Base-by-base conservation (phyloP, 2,329 filamentous ascomycete genomes). In the Metarhizium sp. region DNA sequence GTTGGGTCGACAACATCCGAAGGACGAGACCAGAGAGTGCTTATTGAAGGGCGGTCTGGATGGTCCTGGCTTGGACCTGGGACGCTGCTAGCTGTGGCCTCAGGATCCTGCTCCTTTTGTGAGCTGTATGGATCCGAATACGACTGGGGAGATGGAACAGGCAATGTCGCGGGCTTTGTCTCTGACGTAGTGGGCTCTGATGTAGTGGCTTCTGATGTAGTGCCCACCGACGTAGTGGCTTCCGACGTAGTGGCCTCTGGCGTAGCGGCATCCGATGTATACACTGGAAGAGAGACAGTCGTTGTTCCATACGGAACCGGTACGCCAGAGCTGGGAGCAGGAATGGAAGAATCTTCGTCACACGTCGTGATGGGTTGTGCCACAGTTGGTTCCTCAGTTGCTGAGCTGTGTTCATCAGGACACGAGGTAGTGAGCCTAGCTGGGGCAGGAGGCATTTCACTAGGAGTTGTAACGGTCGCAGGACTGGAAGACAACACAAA, bases 21-120 rank as follows among this genome's bases (percentile, higher is more conserved):
- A 29, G 66, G 57, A 52, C 57, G 57, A 43, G 63, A 56, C 57
- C 60, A 63, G n/a, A 63, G 53, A 8, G 60, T 60, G 6, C 56
- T 63, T 29, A 65, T 59, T n/a, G 63, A 61, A 49, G 56, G n/a
- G 3, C 53, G 47, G 13, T 59, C 53, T 7, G 59, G 55, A 18
- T 56, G 10, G 8, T 59, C 53, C 36, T 59, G 51, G 38, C 48
- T 51, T 7, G 32, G 54, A 4, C 53, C 53, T 11, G 51, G 45
- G 48, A 60, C 47, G 54, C 55, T 53, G 55, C 56, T 52, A 48
- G 58, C 51, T 56, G 58, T 53, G 30, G 48, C 54, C 45, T 8
- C 45, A 30, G 56, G 45, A 16, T 18, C 48, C 54, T 52, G 48
- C 20, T 51, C 49, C 47, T 55, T 55, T 32, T 32, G 49, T 14